Evolutionary conservation across 2,329 filamentous ascomycete genomes (phyloP).

Genomic region (Colletotrichum costaricense): DNA sequence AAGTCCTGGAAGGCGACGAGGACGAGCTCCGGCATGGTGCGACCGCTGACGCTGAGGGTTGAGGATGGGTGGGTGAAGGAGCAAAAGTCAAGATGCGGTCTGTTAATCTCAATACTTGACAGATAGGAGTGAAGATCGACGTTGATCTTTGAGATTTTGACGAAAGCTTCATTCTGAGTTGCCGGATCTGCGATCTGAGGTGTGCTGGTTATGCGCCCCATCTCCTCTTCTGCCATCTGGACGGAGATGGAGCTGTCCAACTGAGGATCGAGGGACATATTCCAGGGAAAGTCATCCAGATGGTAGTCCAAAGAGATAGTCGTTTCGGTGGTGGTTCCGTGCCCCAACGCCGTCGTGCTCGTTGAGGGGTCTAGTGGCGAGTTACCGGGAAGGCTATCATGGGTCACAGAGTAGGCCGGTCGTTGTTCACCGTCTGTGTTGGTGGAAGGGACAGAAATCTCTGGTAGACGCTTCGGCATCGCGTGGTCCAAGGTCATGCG

Average conservation of each 20-base stretch:
- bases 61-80: neutral
- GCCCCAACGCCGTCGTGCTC: neutral
- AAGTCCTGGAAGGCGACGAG: slow-evolving; percentile 5
- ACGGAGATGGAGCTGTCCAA: neutral
- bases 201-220: neutral
- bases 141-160: slow-evolving; percentile 38
- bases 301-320: too few species aligned
- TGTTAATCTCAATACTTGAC: neutral
- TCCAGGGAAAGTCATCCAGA: neutral
- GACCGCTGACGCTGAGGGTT: neutral
- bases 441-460: neutral
- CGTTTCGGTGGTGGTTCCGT: too few species aligned
- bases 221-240: too few species aligned
- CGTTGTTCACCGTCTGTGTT: neutral
- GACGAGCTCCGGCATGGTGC: neutral
- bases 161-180: neutral
- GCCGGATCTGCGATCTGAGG: neutral
- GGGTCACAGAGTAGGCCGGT: neutral
- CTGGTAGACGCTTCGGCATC: neutral
- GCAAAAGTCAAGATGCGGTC: neutral
- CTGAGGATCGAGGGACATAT: neutral
- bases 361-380: neutral
- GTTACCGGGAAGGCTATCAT: neutral
- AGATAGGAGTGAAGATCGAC: slow-evolving; percentile 36
- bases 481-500: neutral